Conservation (phyloP, 306 rosid genomes). For the Cicer arietinum region DNA sequence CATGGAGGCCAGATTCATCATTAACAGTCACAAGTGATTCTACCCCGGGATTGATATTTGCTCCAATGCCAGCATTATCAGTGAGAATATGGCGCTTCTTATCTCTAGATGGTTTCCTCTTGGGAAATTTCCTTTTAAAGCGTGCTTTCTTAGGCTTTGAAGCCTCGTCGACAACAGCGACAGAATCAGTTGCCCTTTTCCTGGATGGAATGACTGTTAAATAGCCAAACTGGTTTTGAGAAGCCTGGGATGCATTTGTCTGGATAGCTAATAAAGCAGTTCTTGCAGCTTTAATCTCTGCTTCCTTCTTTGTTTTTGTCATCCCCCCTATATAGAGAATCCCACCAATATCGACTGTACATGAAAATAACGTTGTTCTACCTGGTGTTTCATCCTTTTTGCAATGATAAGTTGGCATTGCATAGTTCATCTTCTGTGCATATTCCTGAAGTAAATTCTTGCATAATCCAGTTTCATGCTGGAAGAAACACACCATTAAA, state of each 20-base stretch:
- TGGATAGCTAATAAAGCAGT: conserved; percentile 87
- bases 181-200: conserved; percentile 55
- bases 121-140: conserved; percentile 55
- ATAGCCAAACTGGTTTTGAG: conserved; percentile 49
- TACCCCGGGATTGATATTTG: conserved; percentile 28
- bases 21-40: conserved; percentile 34
- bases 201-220: conserved; percentile 80
- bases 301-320: conserved; percentile 90
- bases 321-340: conserved; percentile 81
- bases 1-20: conserved; percentile 32
- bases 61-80: conserved; percentile 27
- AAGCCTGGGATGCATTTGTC: conserved; percentile 59
- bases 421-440: conserved; percentile 97
- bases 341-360: conserved; percentile 90
- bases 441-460: conserved; percentile 98
- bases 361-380: conserved; percentile 58
- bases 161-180: conserved; percentile 44
- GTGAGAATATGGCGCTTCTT: conserved; percentile 38
- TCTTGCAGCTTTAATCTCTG: conserved; percentile 97
- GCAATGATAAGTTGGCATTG: conserved; percentile 80
- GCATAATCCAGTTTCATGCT: conserved; percentile 98
- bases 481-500: conserved; percentile 46
- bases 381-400: conserved; percentile 67
- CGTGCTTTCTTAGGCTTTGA: conserved; percentile 63
- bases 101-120: conserved; percentile 46